Conservation (phyloP, 257 asterid species). For the Lithospermum erythrorhizon region DNA sequence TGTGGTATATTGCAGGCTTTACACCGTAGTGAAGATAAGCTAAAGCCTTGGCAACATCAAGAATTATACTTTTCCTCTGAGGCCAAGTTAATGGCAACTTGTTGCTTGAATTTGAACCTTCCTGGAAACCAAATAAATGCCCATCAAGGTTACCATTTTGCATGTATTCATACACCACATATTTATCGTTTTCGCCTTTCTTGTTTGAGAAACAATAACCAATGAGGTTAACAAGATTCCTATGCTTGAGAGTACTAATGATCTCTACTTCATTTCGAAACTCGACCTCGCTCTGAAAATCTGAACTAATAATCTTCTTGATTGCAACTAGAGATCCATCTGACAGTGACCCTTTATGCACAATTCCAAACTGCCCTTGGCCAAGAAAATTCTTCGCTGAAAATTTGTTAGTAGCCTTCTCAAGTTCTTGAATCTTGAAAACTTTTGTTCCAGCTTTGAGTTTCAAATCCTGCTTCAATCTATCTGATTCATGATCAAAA, state of each 20-base stretch:
- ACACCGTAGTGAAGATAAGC: conserved; percentile 56
- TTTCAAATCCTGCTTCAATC: conserved; percentile 3
- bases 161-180: conserved; percentile 54
- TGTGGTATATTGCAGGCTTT: conserved; percentile 50
- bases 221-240: conserved; percentile 38
- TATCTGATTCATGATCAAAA: conserved; percentile 12
- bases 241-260: conserved; percentile 41
- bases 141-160: conserved; percentile 38
- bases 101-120: conserved; percentile 1
- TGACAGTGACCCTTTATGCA: conserved; percentile 35
- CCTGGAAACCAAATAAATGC: conserved; percentile 21
- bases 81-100: conserved; percentile 32
- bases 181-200: conserved; percentile 20
- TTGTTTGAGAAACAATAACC: conserved; percentile 35
- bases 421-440: conserved; percentile 32
- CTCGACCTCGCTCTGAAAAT: conserved; percentile 30
- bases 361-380: conserved; percentile 42
- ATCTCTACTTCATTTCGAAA: conserved; percentile 43
- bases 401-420: conserved; percentile 37
- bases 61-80: conserved; percentile 41
- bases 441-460: conserved; percentile 18
- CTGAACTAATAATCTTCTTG: conserved; percentile 30
- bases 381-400: conserved; percentile 42
- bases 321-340: conserved; percentile 48
- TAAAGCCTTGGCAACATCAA: conserved; percentile 54